These are phyloP conservation scores for Agaricus bisporus DNA, from an alignment of 768 basidiomycete species.

Conservation along the genomic window DNA sequence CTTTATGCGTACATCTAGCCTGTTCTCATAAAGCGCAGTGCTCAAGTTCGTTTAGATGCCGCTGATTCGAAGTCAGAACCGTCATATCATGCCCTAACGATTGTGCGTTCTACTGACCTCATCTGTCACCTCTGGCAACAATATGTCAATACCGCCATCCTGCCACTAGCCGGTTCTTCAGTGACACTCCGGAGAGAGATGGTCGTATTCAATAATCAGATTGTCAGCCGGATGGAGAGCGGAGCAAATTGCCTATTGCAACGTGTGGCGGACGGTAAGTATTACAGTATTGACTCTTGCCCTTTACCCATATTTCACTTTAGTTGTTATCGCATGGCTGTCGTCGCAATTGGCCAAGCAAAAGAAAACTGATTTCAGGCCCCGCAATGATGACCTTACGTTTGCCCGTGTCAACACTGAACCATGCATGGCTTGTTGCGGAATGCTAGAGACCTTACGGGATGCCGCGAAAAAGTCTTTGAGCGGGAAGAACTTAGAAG, in stretches of 20 bases:
- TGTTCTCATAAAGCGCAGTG: slow-evolving; percentile 36
- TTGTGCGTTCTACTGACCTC: slow-evolving; percentile 72
- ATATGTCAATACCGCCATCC: slow-evolving; percentile 84
- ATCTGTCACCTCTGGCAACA: slow-evolving; percentile 97
- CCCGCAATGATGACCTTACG: slow-evolving; percentile 90
- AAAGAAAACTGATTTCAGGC: slow-evolving; percentile 95
- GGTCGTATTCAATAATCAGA: slow-evolving; percentile 86
- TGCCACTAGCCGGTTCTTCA: slow-evolving; percentile 80
- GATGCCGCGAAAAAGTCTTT: slow-evolving; percentile 71
- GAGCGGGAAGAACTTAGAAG: slow-evolving; percentile 89
- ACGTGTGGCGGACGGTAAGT: slow-evolving; percentile 73
- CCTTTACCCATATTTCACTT: background rate
- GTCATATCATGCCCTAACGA: slow-evolving; percentile 56
- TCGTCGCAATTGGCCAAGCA: slow-evolving; percentile 78
- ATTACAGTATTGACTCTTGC: slow-evolving; percentile 2
- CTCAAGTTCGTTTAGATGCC: slow-evolving; percentile 62
- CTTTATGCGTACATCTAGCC: background rate
- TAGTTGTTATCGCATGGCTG: slow-evolving; percentile 74
- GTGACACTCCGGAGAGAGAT: slow-evolving; percentile 90
- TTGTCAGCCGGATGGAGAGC: slow-evolving; percentile 78
- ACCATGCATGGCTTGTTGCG: slow-evolving; percentile 83
- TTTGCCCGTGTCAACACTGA: slow-evolving; percentile 95
- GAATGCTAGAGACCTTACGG: slow-evolving; percentile 74
- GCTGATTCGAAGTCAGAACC: slow-evolving; percentile 79
- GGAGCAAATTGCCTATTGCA: slow-evolving; percentile 77